These are phyloP conservation scores for Exophiala sp. DNA, from an alignment of 2,329 filamentous ascomycete species.

Conservation along the genomic window DNA sequence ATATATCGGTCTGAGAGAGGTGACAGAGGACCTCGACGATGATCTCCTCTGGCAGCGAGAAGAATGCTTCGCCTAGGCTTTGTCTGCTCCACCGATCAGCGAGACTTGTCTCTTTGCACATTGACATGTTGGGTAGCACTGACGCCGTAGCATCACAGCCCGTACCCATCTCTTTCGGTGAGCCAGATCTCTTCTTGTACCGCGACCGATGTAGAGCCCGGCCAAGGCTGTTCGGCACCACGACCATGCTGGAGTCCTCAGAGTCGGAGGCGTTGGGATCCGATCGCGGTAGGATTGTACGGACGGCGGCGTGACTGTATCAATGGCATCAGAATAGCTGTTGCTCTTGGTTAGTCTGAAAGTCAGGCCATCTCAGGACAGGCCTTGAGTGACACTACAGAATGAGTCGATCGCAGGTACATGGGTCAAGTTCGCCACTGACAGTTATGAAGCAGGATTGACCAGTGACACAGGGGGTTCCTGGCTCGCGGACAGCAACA, in stretches of 20 bases:
- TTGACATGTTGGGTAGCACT: background rate
- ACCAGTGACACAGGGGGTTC: too few relatives aligned
- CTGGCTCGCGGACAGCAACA: too few relatives aligned
- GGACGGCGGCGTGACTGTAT: background rate
- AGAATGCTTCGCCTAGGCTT: slow-evolving; percentile 19
- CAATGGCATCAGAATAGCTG: background rate
- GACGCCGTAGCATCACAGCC: slow-evolving; percentile 8
- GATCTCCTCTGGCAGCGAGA: slow-evolving; percentile 22
- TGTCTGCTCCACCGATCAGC: slow-evolving; percentile 11
- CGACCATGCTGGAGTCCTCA: slow-evolving; percentile 3
- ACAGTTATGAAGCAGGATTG: too few relatives aligned
- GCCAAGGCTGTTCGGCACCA: slow-evolving; percentile 11
- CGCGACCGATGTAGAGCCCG: slow-evolving; percentile 13
- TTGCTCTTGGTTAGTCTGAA: too few relatives aligned
- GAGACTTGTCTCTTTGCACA: background rate
- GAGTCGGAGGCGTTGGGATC: background rate
- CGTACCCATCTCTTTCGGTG: background rate
- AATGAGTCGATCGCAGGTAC: too few relatives aligned
- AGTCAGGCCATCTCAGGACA: too few relatives aligned
- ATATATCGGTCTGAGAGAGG: slow-evolving; percentile 14
- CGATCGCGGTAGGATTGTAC: background rate
- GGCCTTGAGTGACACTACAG: too few relatives aligned
- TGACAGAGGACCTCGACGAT: slow-evolving; percentile 18
- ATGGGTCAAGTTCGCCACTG: too few relatives aligned
- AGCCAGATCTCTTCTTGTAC: slow-evolving; percentile 16